Evolutionary conservation across 2,329 filamentous ascomycete species (phyloP).

Genomic region (Gyromitra esculenta): DNA sequence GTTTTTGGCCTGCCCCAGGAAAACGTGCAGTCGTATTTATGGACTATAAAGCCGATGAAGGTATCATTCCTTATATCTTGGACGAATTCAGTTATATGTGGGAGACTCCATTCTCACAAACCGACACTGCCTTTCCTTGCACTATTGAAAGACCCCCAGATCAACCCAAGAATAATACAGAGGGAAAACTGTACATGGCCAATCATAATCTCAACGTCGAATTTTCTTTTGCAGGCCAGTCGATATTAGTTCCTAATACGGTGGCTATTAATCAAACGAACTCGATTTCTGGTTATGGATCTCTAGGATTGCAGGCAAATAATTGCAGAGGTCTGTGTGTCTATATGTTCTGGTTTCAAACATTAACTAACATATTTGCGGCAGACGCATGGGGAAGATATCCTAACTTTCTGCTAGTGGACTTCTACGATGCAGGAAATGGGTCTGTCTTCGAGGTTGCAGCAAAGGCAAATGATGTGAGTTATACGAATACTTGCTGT

Average conservation of each 20-base stretch:
- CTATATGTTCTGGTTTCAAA: conserved; percentile 43
- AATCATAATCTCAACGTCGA: conserved; percentile 93
- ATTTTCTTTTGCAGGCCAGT: conserved; percentile 72
- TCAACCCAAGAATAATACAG: conserved; percentile 66
- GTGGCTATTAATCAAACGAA: conserved; percentile 78
- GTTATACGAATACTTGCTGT: conserved; percentile 22
- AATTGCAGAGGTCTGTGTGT: conserved; percentile 67
- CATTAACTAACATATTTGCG: conserved; percentile 52
- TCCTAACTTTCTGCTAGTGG: conserved; percentile 82
- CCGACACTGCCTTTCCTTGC: conserved; percentile 77
- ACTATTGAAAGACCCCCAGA: conserved; percentile 78
- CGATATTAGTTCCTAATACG: conserved; percentile 76
- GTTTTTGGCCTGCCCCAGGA: conserved; percentile 59
- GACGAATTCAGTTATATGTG: conserved; percentile 89
- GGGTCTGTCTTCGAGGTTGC: conserved; percentile 82
- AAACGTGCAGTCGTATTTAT: conserved; percentile 82
- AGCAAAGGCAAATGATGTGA: conserved; percentile 75
- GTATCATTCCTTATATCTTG: conserved; percentile 80
- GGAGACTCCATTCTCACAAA: conserved; percentile 88
- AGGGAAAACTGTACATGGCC: conserved; percentile 77
- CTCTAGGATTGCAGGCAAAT: conserved; percentile 71
- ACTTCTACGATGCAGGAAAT: conserved; percentile 81
- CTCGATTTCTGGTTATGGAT: conserved; percentile 71
- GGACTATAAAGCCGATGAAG: conserved; percentile 85
- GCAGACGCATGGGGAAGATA: conserved; percentile 70